Base-by-base conservation (phyloP, 2,329 filamentous ascomycete genomes). In the Paraphoma sp. region DNA sequence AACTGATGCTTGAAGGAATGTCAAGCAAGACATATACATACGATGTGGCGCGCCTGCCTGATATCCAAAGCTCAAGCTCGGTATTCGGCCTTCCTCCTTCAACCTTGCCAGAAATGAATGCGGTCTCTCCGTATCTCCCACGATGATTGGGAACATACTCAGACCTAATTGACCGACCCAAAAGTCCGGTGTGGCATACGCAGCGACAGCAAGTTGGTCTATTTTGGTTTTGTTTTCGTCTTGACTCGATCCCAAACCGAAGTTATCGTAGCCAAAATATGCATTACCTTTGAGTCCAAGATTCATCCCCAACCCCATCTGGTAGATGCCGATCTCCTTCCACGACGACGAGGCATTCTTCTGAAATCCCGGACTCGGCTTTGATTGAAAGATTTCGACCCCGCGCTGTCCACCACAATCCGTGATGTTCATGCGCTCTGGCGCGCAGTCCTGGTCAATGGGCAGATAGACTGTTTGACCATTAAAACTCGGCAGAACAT, bases 51-150 rank as follows among this genome's bases (percentile, higher is more conserved):
- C 88, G 6, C 89, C 89, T 41, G 89, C 89, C 1, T 89, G 91
- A 70, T 87, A 92, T 42, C 87, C 88, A 68, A 89, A 92, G 50
- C 87, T 89, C 58, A 90, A 82, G 70, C 89, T 91, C 1, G 88
- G 86, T 48, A 91, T 88, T 54, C 77, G 76, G 2, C 83, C 83
- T 7, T 62, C 43, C 11, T 81, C 74, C 66, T 86, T 82, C 49
- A 89, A 83, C 46, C 60, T 60, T 3, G 69, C 72, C 65, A 81
- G 75, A 52, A 73, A 88, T 76, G 63, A 87, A 77, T 56, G 83
- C 78, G 63, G 88, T 70, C 40, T 84, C 77, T 60, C 84, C 79
- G 57, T 84, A 78, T 50, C 84, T 72, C 64, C 74, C 59, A 81
- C 79, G 57, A 82, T 82, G n/a, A 79, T 77, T 2, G 79, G 73